Base-by-base conservation (phyloP, 2,329 filamentous ascomycete species). In the Lachnellula subtilissima region DNA sequence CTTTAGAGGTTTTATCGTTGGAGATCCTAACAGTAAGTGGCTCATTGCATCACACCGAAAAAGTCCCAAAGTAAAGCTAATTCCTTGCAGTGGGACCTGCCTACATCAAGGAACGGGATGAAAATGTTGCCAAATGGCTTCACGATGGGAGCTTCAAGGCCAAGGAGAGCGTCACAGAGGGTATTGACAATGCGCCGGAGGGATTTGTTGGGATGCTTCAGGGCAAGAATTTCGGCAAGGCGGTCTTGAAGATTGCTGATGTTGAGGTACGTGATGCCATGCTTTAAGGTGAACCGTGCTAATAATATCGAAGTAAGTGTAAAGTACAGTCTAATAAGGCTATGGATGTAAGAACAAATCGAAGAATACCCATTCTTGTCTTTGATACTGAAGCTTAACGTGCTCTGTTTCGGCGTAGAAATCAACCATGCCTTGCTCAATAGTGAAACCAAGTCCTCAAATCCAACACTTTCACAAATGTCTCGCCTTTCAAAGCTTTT, bases 181-280 rank as follows among this genome's bases (percentile, higher is more conserved):
- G 86, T 5, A 86, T 89, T 61, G 86, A 89, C 58, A 83, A 86
- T 65, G 81, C 79, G 3, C 72, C 79, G 17, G 80, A 87, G 48
- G 87, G 84, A 1, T 77, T 89, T 57, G 68, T 89, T 53, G 85
- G 84, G 14, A 83, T 89, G 75, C 76, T 89, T 58, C 71, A 78
- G 60, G 87, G 87, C 23, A 80, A 85, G 73, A 89, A 89, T 72
- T 85, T 87, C 69, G 87, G 87, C 52, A 90, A 89, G 76, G 83
- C 86, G 15, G 78, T 88, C n/a, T 66, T 88, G 68, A 84, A 86
- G 75, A 82, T 87, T 62, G 65, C 67, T 25, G 65, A 69, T 61
- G 19, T 58, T 36, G 55, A 60, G 54, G 59, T 62, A 35, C 37
- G 52, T 56, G 11, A 11, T 53, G 23, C 49, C 8, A 35, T 22